phyloP scores from a whole-genome alignment of 2,329 filamentous ascomycete species.

The Aspergillus viridinutans region DNA sequence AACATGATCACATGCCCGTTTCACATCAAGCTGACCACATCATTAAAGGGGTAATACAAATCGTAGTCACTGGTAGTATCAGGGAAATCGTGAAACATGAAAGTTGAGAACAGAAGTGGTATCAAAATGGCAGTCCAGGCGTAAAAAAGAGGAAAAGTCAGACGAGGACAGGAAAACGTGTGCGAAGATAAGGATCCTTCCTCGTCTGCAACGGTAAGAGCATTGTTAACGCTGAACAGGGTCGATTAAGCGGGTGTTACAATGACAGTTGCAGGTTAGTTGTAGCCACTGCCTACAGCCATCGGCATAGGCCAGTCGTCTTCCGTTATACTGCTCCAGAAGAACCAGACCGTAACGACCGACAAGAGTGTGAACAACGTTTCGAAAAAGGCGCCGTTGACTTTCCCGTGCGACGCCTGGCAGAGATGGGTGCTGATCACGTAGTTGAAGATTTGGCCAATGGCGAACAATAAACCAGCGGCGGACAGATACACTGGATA shows the following conservation, averaged over 20 bases:
- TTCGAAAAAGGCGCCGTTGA: slow-evolving; percentile 90
- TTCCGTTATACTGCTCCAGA: slow-evolving; percentile 99
- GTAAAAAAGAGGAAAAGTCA: slow-evolving; percentile 5
- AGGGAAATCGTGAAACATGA: slow-evolving; percentile 13
- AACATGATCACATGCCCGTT: slow-evolving; percentile 10
- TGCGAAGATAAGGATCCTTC: not conserved
- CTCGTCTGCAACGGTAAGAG: not conserved
- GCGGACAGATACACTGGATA: slow-evolving; percentile 64
- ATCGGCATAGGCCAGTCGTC: slow-evolving; percentile 81
- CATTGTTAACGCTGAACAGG: not conserved
- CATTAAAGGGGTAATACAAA: slow-evolving; percentile 1
- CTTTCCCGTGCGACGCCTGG: slow-evolving; percentile 73
- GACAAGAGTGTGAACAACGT: slow-evolving; percentile 85
- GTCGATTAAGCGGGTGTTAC: not conserved
- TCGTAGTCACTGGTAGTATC: slow-evolving; percentile 4
- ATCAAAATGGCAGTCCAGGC: slow-evolving; percentile 9
- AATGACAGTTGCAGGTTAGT: slow-evolving; percentile 4
- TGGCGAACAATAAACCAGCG: slow-evolving; percentile 76
- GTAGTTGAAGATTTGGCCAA: slow-evolving; percentile 95
- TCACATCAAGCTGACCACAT: slow-evolving; percentile 4
- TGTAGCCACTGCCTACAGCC: slow-evolving; percentile 25
- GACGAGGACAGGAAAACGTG: not conserved
- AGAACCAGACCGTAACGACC: slow-evolving; percentile 81
- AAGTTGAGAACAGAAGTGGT: slow-evolving; percentile 8
- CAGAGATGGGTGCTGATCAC: slow-evolving; percentile 89